Base-by-base conservation (phyloP, 2,329 filamentous ascomycete genomes). In the Paecilomyces niveus region DNA sequence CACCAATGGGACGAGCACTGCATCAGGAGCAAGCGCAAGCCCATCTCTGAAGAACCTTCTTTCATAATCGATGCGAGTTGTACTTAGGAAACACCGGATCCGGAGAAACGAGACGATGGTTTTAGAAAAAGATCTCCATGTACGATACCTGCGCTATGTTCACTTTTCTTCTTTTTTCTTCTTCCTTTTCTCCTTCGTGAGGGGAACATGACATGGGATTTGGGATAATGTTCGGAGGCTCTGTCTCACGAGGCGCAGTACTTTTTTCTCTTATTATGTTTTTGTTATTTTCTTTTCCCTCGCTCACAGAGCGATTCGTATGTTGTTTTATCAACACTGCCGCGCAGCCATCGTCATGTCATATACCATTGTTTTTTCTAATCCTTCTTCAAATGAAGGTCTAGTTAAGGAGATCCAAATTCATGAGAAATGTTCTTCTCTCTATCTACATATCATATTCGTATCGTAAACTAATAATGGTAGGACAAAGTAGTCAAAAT, bases 41-140 rank as follows among this genome's bases (percentile, higher is more conserved):
- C 88, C 89, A 10, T 91, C 89, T 9, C 72, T 92, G 61, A 84
- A 86, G 65, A 92, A 92, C 67, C 73, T 92, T 54, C 80, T 92
- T 57, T 88, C 85, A 54, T 90, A 74, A 76, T 18, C 33, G 29
- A 29, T 51, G 9, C 26, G 24, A 39, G 3, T 57, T 57, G 18
- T 45, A 10, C 21, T 35, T 53, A 5, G 15, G 7, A 35, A 50
- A 45, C 15, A 4, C 13, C 24, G 13, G 18, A 52, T 22, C 29
- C 26, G 21, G n/a, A 29, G 32, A 22, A 21, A 24, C 15, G 35
- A 57, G n/a, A 31, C 11, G 21, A 55, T n/a, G 11, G 13, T 10
- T 11, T 45, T 26, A 55, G n/a, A n/a, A 31, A 55, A 54, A 24
- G 18, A 31, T 55, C 55, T 57, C 51, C 31, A 33, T 62, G 54